Percentiles rank a stretch among this genome's conserved stretches.
Conservation (phyloP, 352 stramenopile species). For the Thraustotheca clavata region DNA sequence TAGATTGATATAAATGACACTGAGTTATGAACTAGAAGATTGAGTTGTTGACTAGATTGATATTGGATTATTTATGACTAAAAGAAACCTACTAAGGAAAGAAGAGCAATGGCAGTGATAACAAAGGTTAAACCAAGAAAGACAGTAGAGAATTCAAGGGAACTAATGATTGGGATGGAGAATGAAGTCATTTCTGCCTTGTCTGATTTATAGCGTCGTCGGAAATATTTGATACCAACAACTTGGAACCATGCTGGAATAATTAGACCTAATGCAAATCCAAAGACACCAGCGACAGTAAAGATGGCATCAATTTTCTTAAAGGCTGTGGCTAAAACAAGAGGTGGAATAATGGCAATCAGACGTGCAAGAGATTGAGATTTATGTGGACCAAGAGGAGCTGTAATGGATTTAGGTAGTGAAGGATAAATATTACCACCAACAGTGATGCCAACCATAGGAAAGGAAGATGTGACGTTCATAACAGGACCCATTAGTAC, state of each 20-base stretch:
- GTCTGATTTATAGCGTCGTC: slow-evolving; percentile 57
- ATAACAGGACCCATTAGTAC: slow-evolving; percentile 78
- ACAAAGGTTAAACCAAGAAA: slow-evolving; percentile 64
- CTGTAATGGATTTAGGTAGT: slow-evolving; percentile 50
- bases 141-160: slow-evolving; percentile 42
- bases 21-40: no score
- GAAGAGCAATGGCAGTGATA: slow-evolving; percentile 54
- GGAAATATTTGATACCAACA: slow-evolving; percentile 67
- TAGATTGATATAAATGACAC: no score
- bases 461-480: slow-evolving; percentile 78
- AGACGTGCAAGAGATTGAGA: slow-evolving; percentile 55
- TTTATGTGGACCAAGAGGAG: slow-evolving; percentile 33
- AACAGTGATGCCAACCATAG: slow-evolving; percentile 75
- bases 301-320: slow-evolving; percentile 86
- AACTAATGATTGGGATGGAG: slow-evolving; percentile 53
- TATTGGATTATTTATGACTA: no score
- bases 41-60: no score
- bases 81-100: slow-evolving; percentile 31
- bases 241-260: slow-evolving; percentile 84
- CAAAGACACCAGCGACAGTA: slow-evolving; percentile 61
- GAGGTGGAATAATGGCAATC: slow-evolving; percentile 49
- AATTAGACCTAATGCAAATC: slow-evolving; percentile 63
- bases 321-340: slow-evolving; percentile 69
- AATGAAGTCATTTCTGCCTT: slow-evolving; percentile 64
- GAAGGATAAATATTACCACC: slow-evolving; percentile 83